Evolutionary conservation across 2,329 filamentous ascomycete genomes (phyloP).

Genomic region (Fusarium virguliforme): DNA sequence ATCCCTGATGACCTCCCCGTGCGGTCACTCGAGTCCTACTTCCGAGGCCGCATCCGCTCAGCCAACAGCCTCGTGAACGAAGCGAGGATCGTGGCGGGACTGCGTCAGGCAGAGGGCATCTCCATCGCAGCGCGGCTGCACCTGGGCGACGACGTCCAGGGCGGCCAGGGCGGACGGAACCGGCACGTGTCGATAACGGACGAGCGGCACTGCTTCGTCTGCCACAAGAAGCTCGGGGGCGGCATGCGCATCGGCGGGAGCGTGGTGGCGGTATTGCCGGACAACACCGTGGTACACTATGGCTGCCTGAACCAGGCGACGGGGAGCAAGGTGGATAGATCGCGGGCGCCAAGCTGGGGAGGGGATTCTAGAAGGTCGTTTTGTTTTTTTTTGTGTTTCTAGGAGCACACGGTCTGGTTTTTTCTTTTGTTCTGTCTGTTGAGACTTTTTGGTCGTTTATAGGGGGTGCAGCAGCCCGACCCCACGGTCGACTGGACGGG

Average conservation of each 20-base stretch:
- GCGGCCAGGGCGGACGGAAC: slow-evolving; percentile 69
- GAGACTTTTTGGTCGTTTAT: slow-evolving; percentile 11
- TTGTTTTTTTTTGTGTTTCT: slow-evolving; percentile 27
- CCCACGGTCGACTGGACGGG: slow-evolving; percentile 16
- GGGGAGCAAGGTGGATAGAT: slow-evolving; percentile 55
- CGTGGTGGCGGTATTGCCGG: slow-evolving; percentile 90
- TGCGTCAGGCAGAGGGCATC: slow-evolving; percentile 86
- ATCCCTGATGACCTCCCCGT: slow-evolving; percentile 88
- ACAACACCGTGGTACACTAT: slow-evolving; percentile 86
- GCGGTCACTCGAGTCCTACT: slow-evolving; percentile 87
- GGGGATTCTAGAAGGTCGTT: slow-evolving; percentile 54
- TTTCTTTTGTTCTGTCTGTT: slow-evolving; percentile 11
- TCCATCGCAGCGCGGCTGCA: slow-evolving; percentile 80
- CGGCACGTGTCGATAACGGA: slow-evolving; percentile 86
- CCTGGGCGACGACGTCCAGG: slow-evolving; percentile 76
- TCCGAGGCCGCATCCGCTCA: slow-evolving; percentile 88
- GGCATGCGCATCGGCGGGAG: slow-evolving; percentile 89
- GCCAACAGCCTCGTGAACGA: slow-evolving; percentile 88
- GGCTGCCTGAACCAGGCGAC: slow-evolving; percentile 76
- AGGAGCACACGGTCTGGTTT: slow-evolving; percentile 28
- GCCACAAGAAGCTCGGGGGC: slow-evolving; percentile 91
- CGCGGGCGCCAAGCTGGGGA: slow-evolving; percentile 57
- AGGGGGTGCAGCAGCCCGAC: slow-evolving; percentile 6
- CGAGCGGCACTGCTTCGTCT: slow-evolving; percentile 91
- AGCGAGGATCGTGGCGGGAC: slow-evolving; percentile 80